These are phyloP conservation scores for Lyophyllum shimeji DNA, from an alignment of 768 basidiomycete genomes.

Conservation along the genomic window DNA sequence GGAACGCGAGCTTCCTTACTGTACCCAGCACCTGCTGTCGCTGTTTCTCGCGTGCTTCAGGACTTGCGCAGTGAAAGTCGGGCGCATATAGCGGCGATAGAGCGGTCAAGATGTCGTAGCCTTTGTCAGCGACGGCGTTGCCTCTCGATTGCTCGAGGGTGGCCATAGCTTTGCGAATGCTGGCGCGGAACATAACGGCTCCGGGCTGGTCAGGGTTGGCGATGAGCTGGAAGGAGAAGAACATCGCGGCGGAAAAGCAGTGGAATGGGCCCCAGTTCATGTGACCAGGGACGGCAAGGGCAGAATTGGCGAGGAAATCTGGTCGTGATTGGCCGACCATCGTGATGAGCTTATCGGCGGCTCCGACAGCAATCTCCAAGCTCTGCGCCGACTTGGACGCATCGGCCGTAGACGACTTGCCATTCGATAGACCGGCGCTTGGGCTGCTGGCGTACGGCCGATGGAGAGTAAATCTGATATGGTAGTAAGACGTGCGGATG, in stretches of 20 bases:
- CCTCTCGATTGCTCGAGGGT: slow-evolving; percentile 68
- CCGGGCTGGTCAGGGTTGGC: slow-evolving; percentile 79
- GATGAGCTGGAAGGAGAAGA: slow-evolving; percentile 88
- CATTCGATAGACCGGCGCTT: slow-evolving; percentile 18
- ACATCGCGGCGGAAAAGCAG: slow-evolving; percentile 85
- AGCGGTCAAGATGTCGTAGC: slow-evolving; percentile 65
- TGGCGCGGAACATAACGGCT: slow-evolving; percentile 71
- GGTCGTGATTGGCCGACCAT: slow-evolving; percentile 76
- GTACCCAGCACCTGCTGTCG: slow-evolving; percentile 61
- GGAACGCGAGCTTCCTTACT: slow-evolving; percentile 77
- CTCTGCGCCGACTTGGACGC: slow-evolving; percentile 52
- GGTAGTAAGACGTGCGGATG: slow-evolving; percentile 73
- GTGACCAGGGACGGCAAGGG: slow-evolving; percentile 75
- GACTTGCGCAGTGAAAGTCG: slow-evolving; percentile 51
- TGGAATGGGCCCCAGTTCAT: slow-evolving; percentile 86
- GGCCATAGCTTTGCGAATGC: slow-evolving; percentile 66
- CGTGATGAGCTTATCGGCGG: slow-evolving; percentile 76
- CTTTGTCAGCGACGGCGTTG: slow-evolving; percentile 71
- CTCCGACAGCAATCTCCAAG: slow-evolving; percentile 71
- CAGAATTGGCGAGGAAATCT: slow-evolving; percentile 69
- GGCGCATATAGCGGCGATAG: slow-evolving; percentile 73
- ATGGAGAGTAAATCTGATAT: slow-evolving; percentile 84
- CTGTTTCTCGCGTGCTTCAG: slow-evolving; percentile 56
- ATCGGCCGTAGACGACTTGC: slow-evolving; percentile 31
- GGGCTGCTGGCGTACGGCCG: slow-evolving; percentile 64